phyloP scores from a whole-genome alignment of 1,284 basidiomycete species.

The Ustilago hordei region DNA sequence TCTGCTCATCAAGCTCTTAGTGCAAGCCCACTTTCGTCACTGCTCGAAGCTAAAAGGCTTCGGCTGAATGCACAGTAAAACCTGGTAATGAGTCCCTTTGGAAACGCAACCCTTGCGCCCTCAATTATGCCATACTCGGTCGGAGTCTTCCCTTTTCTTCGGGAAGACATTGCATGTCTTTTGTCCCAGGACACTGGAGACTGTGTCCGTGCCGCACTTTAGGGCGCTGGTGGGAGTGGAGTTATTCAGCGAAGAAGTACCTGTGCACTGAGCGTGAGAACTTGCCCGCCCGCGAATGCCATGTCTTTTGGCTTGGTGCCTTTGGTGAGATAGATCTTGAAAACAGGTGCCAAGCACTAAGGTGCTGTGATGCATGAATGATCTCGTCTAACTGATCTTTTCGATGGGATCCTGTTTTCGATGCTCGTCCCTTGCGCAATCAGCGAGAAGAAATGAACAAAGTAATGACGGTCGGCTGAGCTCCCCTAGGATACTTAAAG shows the following conservation, averaged over 20 bases:
- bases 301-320: background rate
- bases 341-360: conserved; percentile 29
- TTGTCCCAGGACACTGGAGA: background rate
- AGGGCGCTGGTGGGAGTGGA: background rate
- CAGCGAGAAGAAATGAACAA: background rate
- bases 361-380: conserved; percentile 4
- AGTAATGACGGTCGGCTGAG: conserved; percentile 1
- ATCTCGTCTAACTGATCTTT: background rate
- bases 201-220: background rate
- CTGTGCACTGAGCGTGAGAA: background rate
- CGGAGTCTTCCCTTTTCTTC: conserved; percentile 24
- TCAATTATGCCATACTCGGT: conserved; percentile 25
- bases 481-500: background rate
- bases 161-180: background rate
- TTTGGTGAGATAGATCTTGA: conserved; percentile 16
- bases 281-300: background rate
- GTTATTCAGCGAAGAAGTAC: background rate
- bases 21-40: background rate
- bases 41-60: background rate
- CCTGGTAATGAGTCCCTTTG: background rate
- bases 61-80: background rate
- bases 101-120: background rate
- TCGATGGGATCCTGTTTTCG: background rate
- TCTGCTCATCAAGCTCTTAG: background rate
- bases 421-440: background rate